Evolutionary conservation across 352 stramenopile species (phyloP), one percentile per base, ranked within the genome.

Genomic region (Globisporangium solare): DNA sequence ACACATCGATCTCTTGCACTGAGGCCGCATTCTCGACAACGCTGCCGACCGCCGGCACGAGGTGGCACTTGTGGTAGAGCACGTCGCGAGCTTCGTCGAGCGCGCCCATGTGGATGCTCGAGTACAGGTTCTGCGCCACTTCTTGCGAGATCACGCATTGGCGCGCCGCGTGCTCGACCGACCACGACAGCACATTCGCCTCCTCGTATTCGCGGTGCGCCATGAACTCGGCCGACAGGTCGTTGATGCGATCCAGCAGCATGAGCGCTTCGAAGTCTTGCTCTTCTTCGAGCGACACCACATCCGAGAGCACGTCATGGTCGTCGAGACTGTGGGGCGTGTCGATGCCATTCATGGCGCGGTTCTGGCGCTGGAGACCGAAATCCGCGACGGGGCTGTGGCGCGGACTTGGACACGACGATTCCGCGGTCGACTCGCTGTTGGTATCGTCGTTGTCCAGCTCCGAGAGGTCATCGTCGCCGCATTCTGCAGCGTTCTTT

Each of bases 41-140:
- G 45, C 76, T 83, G 5, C 74, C 75, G 10, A 93, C 83, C 1
- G 83, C 80, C n/a, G 83, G 81, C 3, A 87, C 67, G 27, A 91
- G 51, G 55, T 93, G 81, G 27, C 73, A 89, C 24, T 90, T 89
- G 65, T 89, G 80, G 57, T 93, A 91, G 56, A 93, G 48, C n/a
- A 93, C 80, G 47, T 93, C 83, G 6, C 80, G 73, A 0, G 73
- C 81, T 63, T 93, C 79, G 41, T 90, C 80, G 24, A 84, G 67
- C 18, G 71, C 65, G 6, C 79, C 79, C 7, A 73, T 62, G 20
- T 76, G 71, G 47, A 92, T 88, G 40, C 75, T 88, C 2, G 71
- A 20, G 6, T 80, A 56, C 54, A 92, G 47, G 46, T 86, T 89
- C 51, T 89, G 79, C 48, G 89, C 74, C 63, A 90, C 55, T 22